Percentiles rank a stretch among this genome's conserved stretches.
Conservation (phyloP, 2,329 filamentous ascomycete genomes). For the Fonsecaea nubica region DNA sequence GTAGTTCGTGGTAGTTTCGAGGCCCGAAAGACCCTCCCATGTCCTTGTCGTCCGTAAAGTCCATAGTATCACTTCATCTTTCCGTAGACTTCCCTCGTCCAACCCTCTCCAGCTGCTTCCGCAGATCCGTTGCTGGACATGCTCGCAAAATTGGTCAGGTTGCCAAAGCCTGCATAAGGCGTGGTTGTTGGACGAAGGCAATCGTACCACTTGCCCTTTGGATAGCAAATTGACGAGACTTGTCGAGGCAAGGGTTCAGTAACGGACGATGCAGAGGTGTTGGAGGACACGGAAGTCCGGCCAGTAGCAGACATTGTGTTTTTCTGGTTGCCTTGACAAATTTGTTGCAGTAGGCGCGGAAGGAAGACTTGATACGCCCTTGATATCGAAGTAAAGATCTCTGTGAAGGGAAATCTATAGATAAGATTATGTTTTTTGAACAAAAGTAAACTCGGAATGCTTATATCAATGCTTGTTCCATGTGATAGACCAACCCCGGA, state of each 20-base stretch:
- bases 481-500: constrained; percentile 7
- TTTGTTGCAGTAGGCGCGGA: not conserved
- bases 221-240: constrained; percentile 26
- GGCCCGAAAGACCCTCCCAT: not conserved
- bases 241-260: constrained; percentile 13
- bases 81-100: constrained; percentile 24
- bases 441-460: not conserved
- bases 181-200: constrained; percentile 30
- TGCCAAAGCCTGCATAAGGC: constrained; percentile 28
- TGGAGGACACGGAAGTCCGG: constrained; percentile 9
- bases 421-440: not conserved
- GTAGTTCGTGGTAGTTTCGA: too few relatives aligned
- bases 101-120: constrained; percentile 24
- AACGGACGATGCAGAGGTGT: constrained; percentile 7
- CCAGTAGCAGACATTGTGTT: constrained; percentile 10
- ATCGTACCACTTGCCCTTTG: constrained; percentile 34
- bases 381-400: not conserved
- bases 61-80: constrained; percentile 19
- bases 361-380: not conserved
- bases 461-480: constrained; percentile 20
- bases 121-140: constrained; percentile 19
- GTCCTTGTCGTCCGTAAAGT: not conserved
- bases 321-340: not conserved
- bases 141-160: constrained; percentile 28
- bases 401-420: not conserved